A percentile compares a stretch with the other conserved stretches of the same genome.
Conservation (phyloP, 2,329 filamentous ascomycete genomes). For the Whalleya microplaca region DNA sequence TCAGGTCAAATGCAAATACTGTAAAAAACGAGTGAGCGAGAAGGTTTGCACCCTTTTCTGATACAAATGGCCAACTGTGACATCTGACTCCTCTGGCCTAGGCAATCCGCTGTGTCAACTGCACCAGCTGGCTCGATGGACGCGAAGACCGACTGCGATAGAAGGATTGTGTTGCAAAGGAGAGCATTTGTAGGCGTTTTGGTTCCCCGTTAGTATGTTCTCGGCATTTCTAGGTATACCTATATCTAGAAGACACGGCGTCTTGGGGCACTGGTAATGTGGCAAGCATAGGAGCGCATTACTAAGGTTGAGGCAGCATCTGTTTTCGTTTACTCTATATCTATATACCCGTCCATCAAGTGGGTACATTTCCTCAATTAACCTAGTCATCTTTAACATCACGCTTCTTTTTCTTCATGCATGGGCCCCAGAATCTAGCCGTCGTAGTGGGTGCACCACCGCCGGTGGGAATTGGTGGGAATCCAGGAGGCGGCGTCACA, state of each 20-base stretch:
- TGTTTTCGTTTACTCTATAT: background rate
- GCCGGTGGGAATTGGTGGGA: slow-evolving; percentile 17
- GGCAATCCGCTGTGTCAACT: slow-evolving; percentile 57
- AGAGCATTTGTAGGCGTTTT: background rate
- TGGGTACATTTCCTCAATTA: background rate
- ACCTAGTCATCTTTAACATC: background rate
- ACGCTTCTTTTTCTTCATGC: slow-evolving; percentile 29
- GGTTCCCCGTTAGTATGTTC: background rate
- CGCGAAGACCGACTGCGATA: slow-evolving; percentile 48
- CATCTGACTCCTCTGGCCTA: slow-evolving; percentile 16
- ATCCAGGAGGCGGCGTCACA: slow-evolving; percentile 7
- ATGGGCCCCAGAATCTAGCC: slow-evolving; percentile 25
- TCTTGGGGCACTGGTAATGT: background rate
- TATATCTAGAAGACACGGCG: background rate
- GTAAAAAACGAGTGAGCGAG: slow-evolving; percentile 43
- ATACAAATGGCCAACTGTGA: background rate
- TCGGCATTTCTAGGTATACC: background rate
- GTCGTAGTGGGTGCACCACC: slow-evolving; percentile 10
- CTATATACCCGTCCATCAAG: background rate
- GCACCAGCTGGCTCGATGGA: slow-evolving; percentile 61
- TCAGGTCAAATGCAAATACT: slow-evolving; percentile 70
- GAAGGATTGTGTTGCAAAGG: background rate
- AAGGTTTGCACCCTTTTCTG: slow-evolving; percentile 26
- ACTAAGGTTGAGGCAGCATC: background rate
- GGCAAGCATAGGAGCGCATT: background rate